phyloP scores from a whole-genome alignment of 2,329 filamentous ascomycete species.

The Paecilomyces fulvus region DNA sequence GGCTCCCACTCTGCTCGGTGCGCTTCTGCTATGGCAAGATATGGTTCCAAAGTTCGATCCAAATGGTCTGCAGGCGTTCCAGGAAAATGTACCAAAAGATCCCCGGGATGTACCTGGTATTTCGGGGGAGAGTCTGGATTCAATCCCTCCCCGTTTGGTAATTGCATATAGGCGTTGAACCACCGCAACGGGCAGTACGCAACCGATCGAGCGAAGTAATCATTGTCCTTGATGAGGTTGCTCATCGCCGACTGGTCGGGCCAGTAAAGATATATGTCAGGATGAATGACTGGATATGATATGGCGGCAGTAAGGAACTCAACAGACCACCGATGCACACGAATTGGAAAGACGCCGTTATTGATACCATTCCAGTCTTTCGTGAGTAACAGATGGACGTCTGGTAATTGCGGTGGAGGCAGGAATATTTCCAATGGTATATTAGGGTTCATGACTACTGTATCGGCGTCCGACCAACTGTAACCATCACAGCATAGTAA shows the following conservation, averaged over 20 bases:
- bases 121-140: conserved; percentile 4
- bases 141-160: not conserved
- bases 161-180: conserved; percentile 12
- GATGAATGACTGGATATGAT: conserved; percentile 15
- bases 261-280: conserved; percentile 13
- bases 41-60: conserved; percentile 6
- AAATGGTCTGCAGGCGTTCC: conserved; percentile 4
- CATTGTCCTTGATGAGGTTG: conserved; percentile 9
- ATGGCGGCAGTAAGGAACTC: conserved; percentile 20
- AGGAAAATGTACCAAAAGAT: conserved; percentile 11
- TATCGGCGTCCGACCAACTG: conserved; percentile 28
- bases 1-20: conserved; percentile 8
- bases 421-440: conserved; percentile 26
- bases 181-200: conserved; percentile 9
- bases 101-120: conserved; percentile 8
- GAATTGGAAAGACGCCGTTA: conserved; percentile 25
- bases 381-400: conserved; percentile 22
- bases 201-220: conserved; percentile 7
- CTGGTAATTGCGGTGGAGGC: conserved; percentile 18
- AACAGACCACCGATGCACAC: conserved; percentile 26
- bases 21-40: conserved; percentile 8
- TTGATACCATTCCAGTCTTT: conserved; percentile 28
- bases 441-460: conserved; percentile 25
- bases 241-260: conserved; percentile 11
- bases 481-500: not conserved